A percentile compares a stretch with the other conserved stretches of the same genome.
These are phyloP conservation scores for Saccharomycopsis hybrid DNA, from an alignment of 1,139 yeast species.

Conservation along the genomic window DNA sequence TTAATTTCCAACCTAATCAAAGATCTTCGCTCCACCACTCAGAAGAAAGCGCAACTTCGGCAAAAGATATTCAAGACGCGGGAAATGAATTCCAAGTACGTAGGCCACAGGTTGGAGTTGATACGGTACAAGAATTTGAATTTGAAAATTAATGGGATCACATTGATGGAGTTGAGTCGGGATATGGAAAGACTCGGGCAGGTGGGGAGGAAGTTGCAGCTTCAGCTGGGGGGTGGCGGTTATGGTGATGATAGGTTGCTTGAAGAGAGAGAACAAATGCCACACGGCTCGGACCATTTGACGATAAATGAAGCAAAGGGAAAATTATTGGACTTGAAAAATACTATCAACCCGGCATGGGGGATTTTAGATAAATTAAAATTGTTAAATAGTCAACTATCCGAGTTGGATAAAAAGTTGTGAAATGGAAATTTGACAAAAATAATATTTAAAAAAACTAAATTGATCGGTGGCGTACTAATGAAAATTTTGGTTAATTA, in stretches of 20 bases:
- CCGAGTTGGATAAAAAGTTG: background rate
- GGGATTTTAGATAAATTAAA: conserved; percentile 13
- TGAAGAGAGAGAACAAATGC: background rate
- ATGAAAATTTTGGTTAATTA: too few relatives aligned
- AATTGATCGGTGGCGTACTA: too few relatives aligned
- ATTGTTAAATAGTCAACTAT: conserved; percentile 3
- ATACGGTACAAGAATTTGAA: conserved; percentile 7
- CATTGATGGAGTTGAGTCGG: background rate
- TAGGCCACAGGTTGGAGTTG: conserved; percentile 1
- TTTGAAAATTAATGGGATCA: background rate
- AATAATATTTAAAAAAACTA: too few relatives aligned
- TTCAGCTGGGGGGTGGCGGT: background rate
- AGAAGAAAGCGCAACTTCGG: conserved; percentile 2
- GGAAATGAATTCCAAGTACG: conserved; percentile 4
- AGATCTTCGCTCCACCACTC: background rate
- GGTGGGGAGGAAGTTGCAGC: background rate
- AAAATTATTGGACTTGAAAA: background rate
- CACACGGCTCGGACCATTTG: background rate
- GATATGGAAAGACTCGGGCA: background rate
- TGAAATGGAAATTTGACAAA: background rate
- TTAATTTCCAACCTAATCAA: background rate
- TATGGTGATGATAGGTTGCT: background rate
- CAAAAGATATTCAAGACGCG: conserved; percentile 4
- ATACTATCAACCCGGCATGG: conserved; percentile 7
- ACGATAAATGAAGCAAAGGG: background rate